Percentiles rank a stretch among this genome's conserved stretches.
Evolutionary conservation across 2,329 filamentous ascomycete species (phyloP).

Genomic region (Ophiocordyceps polyrhachis-furcata): DNA sequence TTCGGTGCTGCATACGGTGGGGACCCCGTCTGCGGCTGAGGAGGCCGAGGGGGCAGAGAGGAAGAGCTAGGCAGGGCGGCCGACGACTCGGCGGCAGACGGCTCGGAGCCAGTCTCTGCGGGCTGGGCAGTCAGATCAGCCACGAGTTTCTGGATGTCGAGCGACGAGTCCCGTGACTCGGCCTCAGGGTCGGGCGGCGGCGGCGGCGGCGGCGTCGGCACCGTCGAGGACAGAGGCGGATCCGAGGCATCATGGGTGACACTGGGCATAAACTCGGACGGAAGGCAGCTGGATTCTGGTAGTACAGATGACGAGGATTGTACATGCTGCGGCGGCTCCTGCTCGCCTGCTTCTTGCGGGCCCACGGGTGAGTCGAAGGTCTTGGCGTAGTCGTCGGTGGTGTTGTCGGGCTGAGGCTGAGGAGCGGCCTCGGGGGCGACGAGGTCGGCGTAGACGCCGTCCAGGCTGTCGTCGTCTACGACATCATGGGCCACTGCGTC

Average conservation of each 20-base stretch:
- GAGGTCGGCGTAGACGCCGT: conserved; percentile 26
- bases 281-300: conserved; percentile 22
- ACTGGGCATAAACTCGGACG: conserved; percentile 7
- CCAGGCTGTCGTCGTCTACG: conserved; percentile 28
- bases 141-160: conserved; percentile 22
- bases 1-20: conserved; percentile 16
- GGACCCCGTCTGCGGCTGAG: conserved; percentile 18
- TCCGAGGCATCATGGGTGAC: conserved; percentile 14
- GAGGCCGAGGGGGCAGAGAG: conserved; percentile 29
- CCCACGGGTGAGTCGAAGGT: conserved; percentile 29
- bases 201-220: background rate
- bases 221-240: conserved; percentile 1
- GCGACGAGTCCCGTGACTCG: conserved; percentile 13
- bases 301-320: conserved; percentile 9
- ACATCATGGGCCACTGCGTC: conserved; percentile 17
- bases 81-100: conserved; percentile 7
- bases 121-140: conserved; percentile 20
- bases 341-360: conserved; percentile 16
- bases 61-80: conserved; percentile 17
- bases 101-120: conserved; percentile 11
- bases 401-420: conserved; percentile 15
- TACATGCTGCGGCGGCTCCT: conserved; percentile 20
- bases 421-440: conserved; percentile 3
- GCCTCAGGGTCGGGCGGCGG: conserved; percentile 8
- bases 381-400: conserved; percentile 31